Evolutionary conservation across 2,329 filamentous ascomycete species (phyloP), one percentile per base, ranked within the genome.

Genomic region (Byssochlamys sp.): DNA sequence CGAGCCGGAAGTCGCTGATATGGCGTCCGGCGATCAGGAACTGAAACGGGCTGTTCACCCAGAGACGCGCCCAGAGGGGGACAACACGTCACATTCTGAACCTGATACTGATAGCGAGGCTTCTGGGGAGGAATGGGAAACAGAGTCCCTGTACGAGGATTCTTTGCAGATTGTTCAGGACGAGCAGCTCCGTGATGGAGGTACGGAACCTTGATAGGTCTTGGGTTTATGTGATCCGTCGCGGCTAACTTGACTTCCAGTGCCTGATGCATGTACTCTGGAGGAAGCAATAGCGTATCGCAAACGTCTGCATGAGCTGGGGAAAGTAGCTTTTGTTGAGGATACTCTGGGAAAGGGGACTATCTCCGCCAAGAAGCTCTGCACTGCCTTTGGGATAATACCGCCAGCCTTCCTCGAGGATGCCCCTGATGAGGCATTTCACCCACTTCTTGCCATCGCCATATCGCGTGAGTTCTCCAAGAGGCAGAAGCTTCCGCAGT

Each of bases 321-420:
- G 91, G n/a, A 88, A 89, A 25, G 81, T 84, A 60, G 81, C 86
- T 60, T 95, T 96, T 71, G 84, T 89, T 67, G 78, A 84, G 65
- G 81, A 85, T 64, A 91, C 87, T 31, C 79, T 95, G 54, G 83
- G 85, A 61, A 80, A 80, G 55, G 84, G 85, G 31, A 80, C 79
- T 55, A 85, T 94, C 69, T 86, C 87, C 24, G 88, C 88, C 56
- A 90, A 88, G 75, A 92, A 90, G 73, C 80, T 96, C 29, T 85
- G 92, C 69, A 91, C 89, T 7, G 91, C 90, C 12, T 96, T 96
- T 77, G 86, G 86, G 59, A 84, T 96, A 64, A 79, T 82, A 45
- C 84, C 89, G 50, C 89, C 90, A 2, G 72, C 78, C 39, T 91
- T 90, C 68, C 81, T 95, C 12, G 85, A 91, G 33, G 87, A 85